phyloP scores from a whole-genome alignment of 257 asterid genomes.

The Paraleonurus japonicus region DNA sequence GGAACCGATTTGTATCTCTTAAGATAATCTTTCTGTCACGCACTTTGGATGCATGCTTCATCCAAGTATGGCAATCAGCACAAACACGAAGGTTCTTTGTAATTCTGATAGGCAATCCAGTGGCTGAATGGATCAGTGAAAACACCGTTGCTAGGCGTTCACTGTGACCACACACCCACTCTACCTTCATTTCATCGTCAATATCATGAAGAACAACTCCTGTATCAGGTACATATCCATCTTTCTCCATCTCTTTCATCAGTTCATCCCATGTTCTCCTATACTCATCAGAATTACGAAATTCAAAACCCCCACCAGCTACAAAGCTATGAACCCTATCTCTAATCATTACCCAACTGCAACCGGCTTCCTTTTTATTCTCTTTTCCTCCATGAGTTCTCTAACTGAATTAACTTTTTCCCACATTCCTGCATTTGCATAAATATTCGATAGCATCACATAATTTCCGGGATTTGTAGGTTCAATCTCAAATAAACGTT shows the following conservation, averaged over 20 bases:
- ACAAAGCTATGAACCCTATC: constrained; percentile 38
- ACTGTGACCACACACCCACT: constrained; percentile 56
- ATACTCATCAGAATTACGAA: constrained; percentile 44
- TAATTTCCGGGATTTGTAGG: constrained; percentile 50
- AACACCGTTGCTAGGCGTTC: constrained; percentile 47
- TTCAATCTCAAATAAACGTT: constrained; percentile 39
- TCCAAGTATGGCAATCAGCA: constrained; percentile 37
- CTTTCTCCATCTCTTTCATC: constrained; percentile 31
- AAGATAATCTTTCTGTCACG: constrained; percentile 22
- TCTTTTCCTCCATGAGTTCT: constrained; percentile 40
- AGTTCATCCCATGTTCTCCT: constrained; percentile 35
- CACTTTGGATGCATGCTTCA: constrained; percentile 30
- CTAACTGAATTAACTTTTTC: constrained; percentile 44
- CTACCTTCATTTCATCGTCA: constrained; percentile 35
- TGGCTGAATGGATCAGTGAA: constrained; percentile 36
- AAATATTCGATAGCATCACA: constrained; percentile 43
- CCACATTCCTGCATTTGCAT: constrained; percentile 55
- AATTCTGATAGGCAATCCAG: constrained; percentile 49
- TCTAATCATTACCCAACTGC: constrained; percentile 48
- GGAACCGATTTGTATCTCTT: constrained; percentile 36
- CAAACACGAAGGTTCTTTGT: constrained; percentile 55
- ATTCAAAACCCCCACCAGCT: constrained; percentile 43
- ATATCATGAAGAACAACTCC: constrained; percentile 48
- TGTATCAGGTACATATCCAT: constrained; percentile 43
- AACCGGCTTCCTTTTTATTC: constrained; percentile 46